Conservation (phyloP, 176 grass and related monocot genomes). For the Luzula sylvatica region DNA sequence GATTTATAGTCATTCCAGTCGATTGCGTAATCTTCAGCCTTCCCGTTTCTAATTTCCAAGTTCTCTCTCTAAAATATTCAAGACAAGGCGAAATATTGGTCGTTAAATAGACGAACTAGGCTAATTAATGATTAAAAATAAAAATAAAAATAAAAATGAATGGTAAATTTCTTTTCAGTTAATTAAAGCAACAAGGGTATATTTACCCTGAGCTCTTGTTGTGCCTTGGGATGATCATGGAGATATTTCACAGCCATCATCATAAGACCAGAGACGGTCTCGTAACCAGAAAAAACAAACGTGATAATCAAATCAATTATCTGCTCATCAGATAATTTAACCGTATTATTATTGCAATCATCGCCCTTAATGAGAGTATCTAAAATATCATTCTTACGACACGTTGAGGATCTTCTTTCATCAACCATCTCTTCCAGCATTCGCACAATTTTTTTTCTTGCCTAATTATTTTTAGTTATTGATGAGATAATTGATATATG, state of each 20-base stretch:
- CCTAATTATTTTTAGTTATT: no score
- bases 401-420: constrained; percentile 31
- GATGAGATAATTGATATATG: no score
- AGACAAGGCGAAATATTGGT: not conserved
- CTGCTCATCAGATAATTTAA: constrained; percentile 53
- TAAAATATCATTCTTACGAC: constrained; percentile 52
- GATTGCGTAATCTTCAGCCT: constrained; percentile 37
- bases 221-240: constrained; percentile 57
- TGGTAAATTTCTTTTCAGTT: not conserved
- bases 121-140: not conserved
- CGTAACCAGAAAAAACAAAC: constrained; percentile 82
- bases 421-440: constrained; percentile 53
- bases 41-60: constrained; percentile 48
- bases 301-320: constrained; percentile 81
- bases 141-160: not conserved
- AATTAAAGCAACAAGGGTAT: not conserved
- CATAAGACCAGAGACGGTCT: constrained; percentile 74
- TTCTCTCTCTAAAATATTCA: constrained; percentile 87
- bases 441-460: constrained; percentile 64
- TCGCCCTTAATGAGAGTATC: constrained; percentile 46
- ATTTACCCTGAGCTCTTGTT: constrained; percentile 61
- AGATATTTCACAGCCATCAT: constrained; percentile 98
- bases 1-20: constrained; percentile 68
- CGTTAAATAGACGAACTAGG: not conserved
- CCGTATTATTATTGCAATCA: no score